Evolutionary conservation across 208 protist species (phyloP), one percentile per base, ranked within the genome.

Genomic region (Leptomonas pyrrhocoris): DNA sequence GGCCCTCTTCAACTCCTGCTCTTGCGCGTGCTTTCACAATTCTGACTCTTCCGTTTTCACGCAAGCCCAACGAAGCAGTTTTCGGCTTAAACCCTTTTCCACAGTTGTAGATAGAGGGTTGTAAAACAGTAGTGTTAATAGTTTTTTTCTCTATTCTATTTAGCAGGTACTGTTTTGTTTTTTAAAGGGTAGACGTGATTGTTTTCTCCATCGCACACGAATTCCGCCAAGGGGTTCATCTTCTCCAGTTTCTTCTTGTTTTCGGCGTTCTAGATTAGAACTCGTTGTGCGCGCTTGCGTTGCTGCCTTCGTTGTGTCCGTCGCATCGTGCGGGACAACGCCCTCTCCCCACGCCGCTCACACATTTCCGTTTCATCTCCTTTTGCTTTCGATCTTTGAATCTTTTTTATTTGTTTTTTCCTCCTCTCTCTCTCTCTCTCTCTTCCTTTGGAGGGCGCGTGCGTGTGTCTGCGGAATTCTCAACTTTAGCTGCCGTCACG

Each of bases 401-500:
- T 38, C 9, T 12, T 38, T 12, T 38, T 38, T 9, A 38, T 38
- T 9, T 38, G 9, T 38, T 38, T 38, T 12, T 38, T 3, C 4
- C 23, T 46, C n/a, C 18, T 56, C 28, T 67, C 56, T 67, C 31
- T 67, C 38, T 42, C 38, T 42, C 38, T 21, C 31, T 49, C 7
- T 62, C 7, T 62, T 15, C 31, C 48, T 48, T 21, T 11, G 16
- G 34, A 15, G 60, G 23, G 60, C 9, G 45, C 9, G 48, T 28
- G 51, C 50, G 50, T 43, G 59, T 43, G 23, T 55, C 23, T 43
- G 23, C 27, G 16, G 40, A 56, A 40, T 57, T 30, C 8, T 42
- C 48, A 18, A 21, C 63, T 68, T 50, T 68, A 56, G 51, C 38
- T 27, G 46, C 21, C 30, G 46, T n/a, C 46, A 55, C 16, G 19